Percentiles rank a stretch among this genome's conserved stretches.
These are phyloP conservation scores for Colletotrichum melonis DNA, from an alignment of 2,329 filamentous ascomycete genomes.

Conservation along the genomic window DNA sequence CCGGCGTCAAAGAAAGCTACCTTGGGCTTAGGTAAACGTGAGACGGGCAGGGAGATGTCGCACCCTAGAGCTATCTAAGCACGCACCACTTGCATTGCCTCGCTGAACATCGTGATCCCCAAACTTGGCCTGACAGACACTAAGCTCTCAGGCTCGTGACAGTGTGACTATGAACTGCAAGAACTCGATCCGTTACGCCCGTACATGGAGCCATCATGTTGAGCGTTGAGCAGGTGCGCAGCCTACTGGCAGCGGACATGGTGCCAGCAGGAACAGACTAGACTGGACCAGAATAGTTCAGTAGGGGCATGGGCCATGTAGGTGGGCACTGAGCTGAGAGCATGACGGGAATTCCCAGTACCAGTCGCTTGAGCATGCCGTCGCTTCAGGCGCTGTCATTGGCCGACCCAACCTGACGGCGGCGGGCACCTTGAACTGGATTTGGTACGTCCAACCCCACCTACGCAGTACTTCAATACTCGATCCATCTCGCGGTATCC, in stretches of 20 bases:
- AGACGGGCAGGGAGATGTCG: not conserved
- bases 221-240: not conserved
- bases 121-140: not conserved
- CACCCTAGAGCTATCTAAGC: not conserved
- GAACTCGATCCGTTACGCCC: not conserved
- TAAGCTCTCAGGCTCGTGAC: not conserved
- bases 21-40: too few relatives aligned
- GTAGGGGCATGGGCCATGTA: not conserved
- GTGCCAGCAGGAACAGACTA: not conserved
- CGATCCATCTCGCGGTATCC: too few relatives aligned
- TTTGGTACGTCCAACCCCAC: not conserved
- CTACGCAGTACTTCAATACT: too few relatives aligned
- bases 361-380: slow-evolving; percentile 33
- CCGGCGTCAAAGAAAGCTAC: too few relatives aligned
- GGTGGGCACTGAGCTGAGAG: not conserved
- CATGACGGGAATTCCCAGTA: not conserved
- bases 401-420: slow-evolving; percentile 5
- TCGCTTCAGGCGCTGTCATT: slow-evolving; percentile 11
- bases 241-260: not conserved
- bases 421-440: not conserved
- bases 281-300: too few relatives aligned
- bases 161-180: not conserved
- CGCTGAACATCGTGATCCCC: not conserved
- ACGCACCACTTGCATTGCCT: not conserved
- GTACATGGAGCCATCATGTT: not conserved